phyloP scores from a whole-genome alignment of 495 filamentous ascomycete genomes.

The Tuber borchii region DNA sequence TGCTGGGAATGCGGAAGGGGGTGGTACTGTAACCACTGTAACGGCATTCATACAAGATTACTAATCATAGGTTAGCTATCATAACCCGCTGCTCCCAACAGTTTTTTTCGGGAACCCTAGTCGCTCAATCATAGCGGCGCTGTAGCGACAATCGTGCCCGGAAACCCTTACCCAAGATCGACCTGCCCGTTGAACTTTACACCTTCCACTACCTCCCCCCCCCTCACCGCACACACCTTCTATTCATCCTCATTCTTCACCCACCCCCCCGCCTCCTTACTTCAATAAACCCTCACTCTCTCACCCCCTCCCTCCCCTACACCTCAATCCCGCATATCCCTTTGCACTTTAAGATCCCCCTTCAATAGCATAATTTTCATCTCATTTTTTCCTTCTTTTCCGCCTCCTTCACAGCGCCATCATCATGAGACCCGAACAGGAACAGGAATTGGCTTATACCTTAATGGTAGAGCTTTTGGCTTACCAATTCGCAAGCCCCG shows the following conservation, averaged over 20 bases:
- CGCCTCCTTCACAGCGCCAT: constrained; percentile 45
- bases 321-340: constrained; percentile 16
- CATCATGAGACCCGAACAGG: constrained; percentile 93
- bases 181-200: neutral
- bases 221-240: constrained; percentile 24
- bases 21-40: too few species aligned
- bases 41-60: too few species aligned
- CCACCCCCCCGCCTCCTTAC: constrained; percentile 30
- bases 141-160: too few species aligned
- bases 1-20: too few species aligned
- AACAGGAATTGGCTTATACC: constrained; percentile 96
- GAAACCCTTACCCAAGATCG: neutral
- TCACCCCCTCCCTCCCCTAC: constrained; percentile 26
- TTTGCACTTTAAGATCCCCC: constrained; percentile 25
- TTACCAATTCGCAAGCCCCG: constrained; percentile 97
- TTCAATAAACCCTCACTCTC: constrained; percentile 45
- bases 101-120: neutral
- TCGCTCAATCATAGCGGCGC: neutral
- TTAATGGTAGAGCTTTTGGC: constrained; percentile 95
- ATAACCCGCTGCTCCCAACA: neutral
- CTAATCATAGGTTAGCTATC: too few species aligned
- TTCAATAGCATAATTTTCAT: constrained; percentile 25
- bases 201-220: constrained; percentile 13
- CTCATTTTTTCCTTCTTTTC: neutral
- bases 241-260: constrained; percentile 25